Percentiles rank a stretch among this genome's conserved stretches.
These are phyloP conservation scores for Malus hybrid DNA, from an alignment of 331 rosid species.

Conservation along the genomic window DNA sequence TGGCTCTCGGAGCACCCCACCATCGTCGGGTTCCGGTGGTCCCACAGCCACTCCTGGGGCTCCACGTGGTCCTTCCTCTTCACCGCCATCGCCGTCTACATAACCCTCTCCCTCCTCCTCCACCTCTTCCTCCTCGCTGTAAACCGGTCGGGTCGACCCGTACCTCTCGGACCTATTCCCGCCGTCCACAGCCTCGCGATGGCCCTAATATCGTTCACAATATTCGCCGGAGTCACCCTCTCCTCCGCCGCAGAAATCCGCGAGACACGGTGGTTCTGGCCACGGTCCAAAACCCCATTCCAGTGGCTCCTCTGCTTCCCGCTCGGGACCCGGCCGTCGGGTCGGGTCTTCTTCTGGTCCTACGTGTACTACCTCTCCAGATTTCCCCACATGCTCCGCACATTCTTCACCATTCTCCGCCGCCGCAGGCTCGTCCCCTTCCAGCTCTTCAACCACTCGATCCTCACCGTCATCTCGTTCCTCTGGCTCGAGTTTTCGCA, in stretches of 20 bases:
- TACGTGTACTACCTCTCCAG: slow-evolving; percentile 64
- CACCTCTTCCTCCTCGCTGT: slow-evolving; percentile 30
- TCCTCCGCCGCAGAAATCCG: slow-evolving; percentile 74
- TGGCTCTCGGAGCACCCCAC: slow-evolving; percentile 87
- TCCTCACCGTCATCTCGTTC: slow-evolving; percentile 49
- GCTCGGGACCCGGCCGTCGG: slow-evolving; percentile 77
- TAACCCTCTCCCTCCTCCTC: slow-evolving; percentile 37
- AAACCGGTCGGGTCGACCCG: slow-evolving; percentile 27
- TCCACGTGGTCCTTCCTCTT: slow-evolving; percentile 88
- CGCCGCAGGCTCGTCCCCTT: slow-evolving; percentile 42
- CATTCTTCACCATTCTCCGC: slow-evolving; percentile 43
- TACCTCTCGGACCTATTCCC: slow-evolving; percentile 78
- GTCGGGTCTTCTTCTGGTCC: slow-evolving; percentile 94
- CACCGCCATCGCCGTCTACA: slow-evolving; percentile 43
- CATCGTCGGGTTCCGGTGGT: slow-evolving; percentile 79
- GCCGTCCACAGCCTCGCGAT: slow-evolving; percentile 65
- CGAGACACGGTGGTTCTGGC: slow-evolving; percentile 95
- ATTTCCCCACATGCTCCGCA: slow-evolving; percentile 65
- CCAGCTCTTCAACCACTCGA: slow-evolving; percentile 69
- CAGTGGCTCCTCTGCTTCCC: slow-evolving; percentile 97
- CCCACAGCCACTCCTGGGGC: slow-evolving; percentile 60
- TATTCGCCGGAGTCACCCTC: slow-evolving; percentile 62
- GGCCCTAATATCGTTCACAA: slow-evolving; percentile 53
- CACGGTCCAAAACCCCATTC: slow-evolving; percentile 67
- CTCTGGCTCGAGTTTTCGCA: slow-evolving; percentile 85